phyloP scores from a whole-genome alignment of 1,284 basidiomycete genomes.

The Cryptococcus sp. region DNA sequence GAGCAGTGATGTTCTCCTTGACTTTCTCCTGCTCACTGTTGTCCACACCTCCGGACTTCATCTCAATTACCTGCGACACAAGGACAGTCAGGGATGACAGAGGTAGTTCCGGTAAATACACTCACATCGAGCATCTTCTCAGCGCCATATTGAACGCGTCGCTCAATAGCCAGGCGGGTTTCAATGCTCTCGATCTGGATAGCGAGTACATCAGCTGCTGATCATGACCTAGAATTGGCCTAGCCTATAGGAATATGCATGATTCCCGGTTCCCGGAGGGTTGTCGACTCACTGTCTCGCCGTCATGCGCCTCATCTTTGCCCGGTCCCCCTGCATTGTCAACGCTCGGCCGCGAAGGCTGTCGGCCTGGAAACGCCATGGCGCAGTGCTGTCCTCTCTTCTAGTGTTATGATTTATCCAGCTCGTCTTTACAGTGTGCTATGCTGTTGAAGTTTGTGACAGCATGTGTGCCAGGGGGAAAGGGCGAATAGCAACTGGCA shows the following conservation, averaged over 20 bases:
- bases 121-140: constrained; percentile 55
- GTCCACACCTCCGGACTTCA: constrained; percentile 24
- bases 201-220: not conserved
- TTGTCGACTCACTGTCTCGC: constrained; percentile 11
- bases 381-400: too few species aligned
- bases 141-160: constrained; percentile 55
- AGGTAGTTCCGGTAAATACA: not conserved
- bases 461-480: too few species aligned
- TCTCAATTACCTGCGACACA: constrained; percentile 38
- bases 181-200: constrained; percentile 50
- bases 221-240: too few species aligned
- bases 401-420: too few species aligned
- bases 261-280: too few species aligned
- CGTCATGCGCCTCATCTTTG: constrained; percentile 13
- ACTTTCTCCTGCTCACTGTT: constrained; percentile 37
- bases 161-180: constrained; percentile 51
- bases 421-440: too few species aligned
- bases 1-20: constrained; percentile 42
- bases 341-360: constrained; percentile 4
- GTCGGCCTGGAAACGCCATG: constrained; percentile 1
- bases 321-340: not conserved
- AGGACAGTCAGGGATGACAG: constrained; percentile 1
- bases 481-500: too few species aligned
- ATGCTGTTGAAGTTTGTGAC: too few species aligned
- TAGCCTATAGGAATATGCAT: not conserved